Percentiles rank a stretch among this genome's conserved stretches.
Evolutionary conservation across 2,329 filamentous ascomycete genomes (phyloP).

Genomic region (Xylaria sp.): DNA sequence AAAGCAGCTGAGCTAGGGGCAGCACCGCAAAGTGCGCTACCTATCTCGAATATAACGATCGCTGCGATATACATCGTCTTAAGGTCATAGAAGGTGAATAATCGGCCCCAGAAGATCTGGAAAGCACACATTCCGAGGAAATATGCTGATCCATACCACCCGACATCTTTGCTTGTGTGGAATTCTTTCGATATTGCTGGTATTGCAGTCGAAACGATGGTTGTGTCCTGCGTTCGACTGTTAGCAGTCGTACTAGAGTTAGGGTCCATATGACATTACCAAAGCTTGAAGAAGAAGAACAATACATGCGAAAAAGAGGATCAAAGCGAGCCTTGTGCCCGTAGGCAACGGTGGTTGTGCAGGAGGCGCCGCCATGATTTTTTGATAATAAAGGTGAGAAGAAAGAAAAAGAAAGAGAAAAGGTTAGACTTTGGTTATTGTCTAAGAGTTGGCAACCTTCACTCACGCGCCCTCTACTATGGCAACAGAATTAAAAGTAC

Average conservation of each 20-base stretch:
- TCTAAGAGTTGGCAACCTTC: not conserved
- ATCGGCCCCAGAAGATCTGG: conserved; percentile 20
- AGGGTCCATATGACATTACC: not conserved
- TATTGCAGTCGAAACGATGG: conserved; percentile 20
- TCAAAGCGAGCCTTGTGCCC: not conserved
- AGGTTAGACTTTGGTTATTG: not conserved
- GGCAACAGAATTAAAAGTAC: not conserved
- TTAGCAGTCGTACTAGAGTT: not conserved
- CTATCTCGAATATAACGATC: conserved; percentile 26
- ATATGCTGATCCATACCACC: conserved; percentile 24
- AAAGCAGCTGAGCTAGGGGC: conserved; percentile 17
- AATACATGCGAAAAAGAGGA: conserved; percentile 6
- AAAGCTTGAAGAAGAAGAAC: conserved; percentile 6
- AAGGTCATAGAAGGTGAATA: conserved; percentile 22
- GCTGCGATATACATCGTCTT: conserved; percentile 21
- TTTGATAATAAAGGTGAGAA: not conserved
- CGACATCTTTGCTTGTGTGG: conserved; percentile 12
- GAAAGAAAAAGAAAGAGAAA: not conserved
- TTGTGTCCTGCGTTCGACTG: conserved; percentile 10
- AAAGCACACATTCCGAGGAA: conserved; percentile 20
- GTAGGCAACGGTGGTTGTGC: not conserved
- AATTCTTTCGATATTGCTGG: conserved; percentile 20
- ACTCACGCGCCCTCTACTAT: not conserved
- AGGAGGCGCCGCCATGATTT: not conserved
- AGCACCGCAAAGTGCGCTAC: conserved; percentile 16